Evolutionary conservation across 2,329 filamentous ascomycete genomes (phyloP), one percentile per base, ranked within the genome.

Genomic region (Ceratocystis colombiana): DNA sequence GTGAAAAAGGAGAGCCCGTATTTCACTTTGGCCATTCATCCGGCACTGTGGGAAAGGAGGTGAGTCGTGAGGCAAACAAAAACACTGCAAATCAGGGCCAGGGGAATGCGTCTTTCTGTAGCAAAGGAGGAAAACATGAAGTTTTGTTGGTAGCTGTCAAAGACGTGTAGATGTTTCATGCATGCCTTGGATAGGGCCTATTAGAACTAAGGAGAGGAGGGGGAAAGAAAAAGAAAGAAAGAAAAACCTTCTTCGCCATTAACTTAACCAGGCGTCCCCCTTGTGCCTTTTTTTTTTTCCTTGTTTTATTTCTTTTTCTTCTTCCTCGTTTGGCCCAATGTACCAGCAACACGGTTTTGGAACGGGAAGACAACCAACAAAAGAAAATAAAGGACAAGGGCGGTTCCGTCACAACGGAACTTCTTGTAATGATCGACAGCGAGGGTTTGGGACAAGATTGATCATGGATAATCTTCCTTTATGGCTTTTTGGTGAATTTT

Each of bases 351-450:
- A 57, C 17, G 53, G 53, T 33, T 57, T 57, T 30, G 53, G 53
- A 33, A 57, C 12, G 12, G 53, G 53, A 57, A 33, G 28, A 33
- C 53, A 57, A 57, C 25, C 28, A 57, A 17, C 53, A 57, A 57
- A 57, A 57, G 25, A 8, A 57, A 57, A 57, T 33, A 57, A 25
- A n/a, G 28, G 28, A 57, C 53, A 57, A 57, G 53, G 53, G 53
- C 53, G 53, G 53, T 57, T 57, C 53, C 53, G 33, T 57, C 37
- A 28, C 37, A 17, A 57, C 53, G 53, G 53, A 57, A 57, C 53
- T 57, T 57, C 10, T 57, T 57, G 25, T n/a, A 57, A 57, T 57
- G 53, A 57, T 57, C 53, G 53, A 22, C 53, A n/a, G 28, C 53
- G 53, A 57, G 53, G 53, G 53, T 57, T 57, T n/a, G 17, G 53